A percentile compares a stretch with the other conserved stretches of the same genome.
These are phyloP conservation scores for Odontarrhena argentea DNA, from an alignment of 345 rosid species.

Conservation along the genomic window DNA sequence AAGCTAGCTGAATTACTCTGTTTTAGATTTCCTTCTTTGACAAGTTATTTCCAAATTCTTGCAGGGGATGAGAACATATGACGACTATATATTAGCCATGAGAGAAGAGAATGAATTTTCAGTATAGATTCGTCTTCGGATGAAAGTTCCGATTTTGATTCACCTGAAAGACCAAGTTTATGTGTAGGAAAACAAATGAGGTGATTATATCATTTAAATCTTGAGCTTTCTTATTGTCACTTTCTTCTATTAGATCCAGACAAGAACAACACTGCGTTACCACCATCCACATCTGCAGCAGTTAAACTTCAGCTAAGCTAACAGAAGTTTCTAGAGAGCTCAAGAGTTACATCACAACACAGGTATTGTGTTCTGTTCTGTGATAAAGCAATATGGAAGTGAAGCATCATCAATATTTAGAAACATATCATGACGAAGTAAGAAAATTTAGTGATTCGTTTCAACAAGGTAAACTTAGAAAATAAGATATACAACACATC, in stretches of 20 bases:
- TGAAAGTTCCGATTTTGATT: constrained; percentile 72
- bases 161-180: constrained; percentile 69
- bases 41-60: constrained; percentile 21
- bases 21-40: constrained; percentile 25
- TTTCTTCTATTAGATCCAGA: constrained; percentile 52
- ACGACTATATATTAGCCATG: constrained; percentile 82
- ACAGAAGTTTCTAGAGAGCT: constrained; percentile 89
- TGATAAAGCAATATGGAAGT: constrained; percentile 62
- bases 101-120: constrained; percentile 74
- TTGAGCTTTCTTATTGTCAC: background rate
- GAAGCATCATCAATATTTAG: constrained; percentile 78
- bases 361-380: constrained; percentile 70
- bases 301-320: constrained; percentile 55
- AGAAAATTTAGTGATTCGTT: too few relatives aligned
- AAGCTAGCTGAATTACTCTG: background rate
- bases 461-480: too few relatives aligned
- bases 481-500: too few relatives aligned
- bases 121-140: constrained; percentile 77
- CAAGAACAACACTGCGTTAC: constrained; percentile 40
- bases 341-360: constrained; percentile 83
- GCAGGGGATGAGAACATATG: constrained; percentile 97
- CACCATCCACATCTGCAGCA: constrained; percentile 56
- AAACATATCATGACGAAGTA: too few relatives aligned
- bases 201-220: constrained; percentile 35
- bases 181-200: constrained; percentile 66